Conservation (phyloP, 2,329 filamentous ascomycete species). For the Colletotrichum phormii region DNA sequence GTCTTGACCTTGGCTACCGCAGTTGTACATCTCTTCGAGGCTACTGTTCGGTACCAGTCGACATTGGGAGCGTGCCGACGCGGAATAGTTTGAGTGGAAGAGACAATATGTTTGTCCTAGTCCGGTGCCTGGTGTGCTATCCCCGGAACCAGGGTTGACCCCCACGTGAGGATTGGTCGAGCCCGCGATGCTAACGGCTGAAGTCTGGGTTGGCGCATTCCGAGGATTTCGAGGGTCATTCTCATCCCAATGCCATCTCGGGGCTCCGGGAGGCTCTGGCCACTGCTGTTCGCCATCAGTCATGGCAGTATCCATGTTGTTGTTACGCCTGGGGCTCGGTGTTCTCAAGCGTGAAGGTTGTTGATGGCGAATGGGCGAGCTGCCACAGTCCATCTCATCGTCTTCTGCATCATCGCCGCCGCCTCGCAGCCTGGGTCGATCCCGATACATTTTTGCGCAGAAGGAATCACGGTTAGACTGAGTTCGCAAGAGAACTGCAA, state of each 20-base stretch:
- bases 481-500: not conserved
- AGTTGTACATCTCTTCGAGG: not conserved
- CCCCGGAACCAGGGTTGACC: not conserved
- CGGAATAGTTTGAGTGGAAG: not conserved
- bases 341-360: not conserved
- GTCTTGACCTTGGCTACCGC: not conserved
- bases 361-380: not conserved
- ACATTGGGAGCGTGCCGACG: not conserved
- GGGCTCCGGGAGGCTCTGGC: no score
- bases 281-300: not conserved
- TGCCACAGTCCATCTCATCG: not conserved
- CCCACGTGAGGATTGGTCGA: not conserved
- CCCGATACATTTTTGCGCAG: not conserved
- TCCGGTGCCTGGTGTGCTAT: not conserved
- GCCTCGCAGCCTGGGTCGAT: not conserved
- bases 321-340: not conserved
- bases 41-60: not conserved
- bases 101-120: not conserved
- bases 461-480: not conserved
- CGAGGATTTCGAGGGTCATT: not conserved
- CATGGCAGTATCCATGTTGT: not conserved
- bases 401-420: not conserved
- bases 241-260: not conserved
- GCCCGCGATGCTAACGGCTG: not conserved
- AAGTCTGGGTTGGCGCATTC: not conserved